Base-by-base conservation (phyloP, 495 filamentous ascomycete species). In the Xylaria venustula region DNA sequence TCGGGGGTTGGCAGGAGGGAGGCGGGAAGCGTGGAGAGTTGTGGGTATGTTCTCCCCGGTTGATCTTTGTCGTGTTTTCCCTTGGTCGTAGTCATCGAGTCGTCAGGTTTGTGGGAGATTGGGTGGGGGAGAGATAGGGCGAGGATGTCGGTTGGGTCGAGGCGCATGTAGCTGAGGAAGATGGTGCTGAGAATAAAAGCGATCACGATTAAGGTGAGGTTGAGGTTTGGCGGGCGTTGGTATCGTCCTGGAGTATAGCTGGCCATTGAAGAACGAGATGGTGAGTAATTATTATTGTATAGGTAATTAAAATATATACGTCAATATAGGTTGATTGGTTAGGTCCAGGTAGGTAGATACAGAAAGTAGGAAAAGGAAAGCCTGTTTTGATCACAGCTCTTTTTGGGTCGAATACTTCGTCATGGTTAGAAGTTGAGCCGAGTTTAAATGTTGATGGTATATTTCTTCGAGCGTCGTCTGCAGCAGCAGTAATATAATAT, bases 1-100 rank as follows among this genome's bases (percentile, higher is more conserved):
- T 25, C 73, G 20, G 78, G 55, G 51, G 71, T 69, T 4, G 67
- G 40, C 3, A 79, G 74, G 1, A 82, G 69, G 51, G 71, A 63
- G 42, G 58, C 63, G 47, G 79, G 46, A 49, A 68, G 69, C 0
- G 65, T 61, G 14, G 71, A 65, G 61, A 73, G 63, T 56, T 63
- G 68, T 37, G 77, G 64, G 23, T 67, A 62, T 28, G 20, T 37
- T 12, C 11, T 57, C 22, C 11, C 36, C 25, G 2, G 8, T 23
- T 61, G 30, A 12, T 25, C 25, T 11, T 36, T 61, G 30, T 40
- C 36, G 15, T 49, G 64, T 8, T 55, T 61, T 37, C 12, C 22
- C 15, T 15, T 54, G 4, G 22, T 56, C 7, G 12, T 14, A 11
- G 32, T 23, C 19, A 22, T 60, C 5, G 25, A 2, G 0, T 36